phyloP scores from a whole-genome alignment of 1,139 yeast species.

The Lodderomyces beijingensis region DNA sequence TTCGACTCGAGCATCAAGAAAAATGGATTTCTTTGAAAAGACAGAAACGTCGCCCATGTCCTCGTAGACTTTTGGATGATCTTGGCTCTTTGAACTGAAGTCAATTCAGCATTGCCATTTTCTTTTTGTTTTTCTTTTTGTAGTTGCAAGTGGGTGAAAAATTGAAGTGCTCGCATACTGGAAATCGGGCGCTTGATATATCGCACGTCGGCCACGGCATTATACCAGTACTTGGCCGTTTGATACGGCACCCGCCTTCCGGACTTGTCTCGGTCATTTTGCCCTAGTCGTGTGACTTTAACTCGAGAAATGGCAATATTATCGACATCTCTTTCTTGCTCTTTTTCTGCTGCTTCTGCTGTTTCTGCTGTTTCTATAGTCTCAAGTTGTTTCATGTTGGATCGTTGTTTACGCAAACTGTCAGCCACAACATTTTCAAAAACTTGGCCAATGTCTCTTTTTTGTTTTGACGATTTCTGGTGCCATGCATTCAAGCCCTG shows the following conservation, averaged over 20 bases:
- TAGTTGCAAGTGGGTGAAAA: neutral
- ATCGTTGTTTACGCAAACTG: neutral
- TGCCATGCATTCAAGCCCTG: neutral
- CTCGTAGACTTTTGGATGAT: neutral
- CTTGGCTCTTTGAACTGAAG: constrained; percentile 1
- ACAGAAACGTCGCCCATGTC: too few relatives aligned
- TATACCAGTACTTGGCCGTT: constrained; percentile 1
- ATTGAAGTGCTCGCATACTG: neutral
- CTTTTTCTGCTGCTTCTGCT: neutral
- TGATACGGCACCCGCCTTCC: neutral
- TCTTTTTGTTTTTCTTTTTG: neutral
- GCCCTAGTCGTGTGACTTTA: neutral
- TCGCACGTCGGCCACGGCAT: constrained; percentile 2
- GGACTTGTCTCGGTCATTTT: neutral
- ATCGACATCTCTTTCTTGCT: neutral
- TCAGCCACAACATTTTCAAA: neutral
- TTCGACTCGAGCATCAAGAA: neutral
- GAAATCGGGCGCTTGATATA: too few relatives aligned
- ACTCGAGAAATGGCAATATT: neutral
- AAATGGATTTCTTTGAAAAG: too few relatives aligned
- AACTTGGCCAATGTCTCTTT: neutral
- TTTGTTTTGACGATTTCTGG: neutral
- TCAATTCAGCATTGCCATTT: neutral
- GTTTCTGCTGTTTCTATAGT: neutral
- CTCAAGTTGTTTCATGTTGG: neutral